These are phyloP conservation scores for Codiaeum variegatum DNA, from an alignment of 441 rosid genomes.

Conservation along the genomic window DNA sequence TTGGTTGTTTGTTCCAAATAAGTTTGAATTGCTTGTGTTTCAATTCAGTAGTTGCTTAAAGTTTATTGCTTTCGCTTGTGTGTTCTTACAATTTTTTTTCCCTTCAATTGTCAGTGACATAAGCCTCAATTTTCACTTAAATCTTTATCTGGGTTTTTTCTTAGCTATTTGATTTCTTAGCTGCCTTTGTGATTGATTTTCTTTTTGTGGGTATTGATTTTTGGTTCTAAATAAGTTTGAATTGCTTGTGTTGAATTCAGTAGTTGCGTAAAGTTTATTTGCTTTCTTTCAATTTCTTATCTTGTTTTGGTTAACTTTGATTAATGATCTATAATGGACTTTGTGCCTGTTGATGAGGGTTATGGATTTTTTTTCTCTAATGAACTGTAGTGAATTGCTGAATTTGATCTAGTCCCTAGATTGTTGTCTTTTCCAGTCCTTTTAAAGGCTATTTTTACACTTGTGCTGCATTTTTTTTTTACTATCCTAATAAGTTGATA, in stretches of 20 bases:
- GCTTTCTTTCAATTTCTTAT: neutral
- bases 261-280: neutral
- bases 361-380: neutral
- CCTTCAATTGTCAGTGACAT: conserved; percentile 37
- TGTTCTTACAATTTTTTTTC: no score
- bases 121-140: neutral
- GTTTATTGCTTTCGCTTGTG: no score
- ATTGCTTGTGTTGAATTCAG: neutral
- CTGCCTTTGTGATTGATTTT: neutral
- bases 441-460: neutral
- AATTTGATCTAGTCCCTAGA: neutral
- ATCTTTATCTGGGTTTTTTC: conserved; percentile 11
- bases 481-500: neutral
- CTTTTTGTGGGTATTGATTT: conserved; percentile 16
- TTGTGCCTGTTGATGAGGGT: neutral
- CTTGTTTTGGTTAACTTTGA: neutral
- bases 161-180: neutral
- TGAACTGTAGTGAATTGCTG: neutral
- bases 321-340: neutral
- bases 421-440: neutral
- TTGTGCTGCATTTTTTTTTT: neutral
- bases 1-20: no score
- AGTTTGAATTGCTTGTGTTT: no score
- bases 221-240: neutral
- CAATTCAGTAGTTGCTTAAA: no score